phyloP scores from a whole-genome alignment of 2,329 filamentous ascomycete species.

The Bertia moriformis region DNA sequence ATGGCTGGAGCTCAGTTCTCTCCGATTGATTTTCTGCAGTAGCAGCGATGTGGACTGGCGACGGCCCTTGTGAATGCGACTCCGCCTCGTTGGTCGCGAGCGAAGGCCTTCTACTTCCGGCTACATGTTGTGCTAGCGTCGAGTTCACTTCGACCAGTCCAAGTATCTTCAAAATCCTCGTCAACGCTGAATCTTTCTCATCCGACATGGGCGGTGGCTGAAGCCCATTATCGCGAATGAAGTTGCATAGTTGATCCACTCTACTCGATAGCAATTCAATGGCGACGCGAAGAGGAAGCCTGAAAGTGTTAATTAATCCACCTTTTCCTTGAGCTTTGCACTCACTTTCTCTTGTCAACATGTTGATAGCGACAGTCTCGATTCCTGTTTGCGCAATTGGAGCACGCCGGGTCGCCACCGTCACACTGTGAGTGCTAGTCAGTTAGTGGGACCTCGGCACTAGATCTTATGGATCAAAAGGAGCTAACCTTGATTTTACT shows the following conservation, averaged over 20 bases:
- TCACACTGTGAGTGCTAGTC: conserved; percentile 13
- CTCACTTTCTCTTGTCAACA: neutral
- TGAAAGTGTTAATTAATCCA: conserved; percentile 8
- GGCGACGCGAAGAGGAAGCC: conserved; percentile 17
- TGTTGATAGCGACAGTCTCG: conserved; percentile 15
- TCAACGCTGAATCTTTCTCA: neutral
- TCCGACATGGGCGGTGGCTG: conserved; percentile 18
- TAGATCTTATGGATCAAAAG: too few relatives aligned
- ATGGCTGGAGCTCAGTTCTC: too few relatives aligned
- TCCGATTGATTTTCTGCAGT: too few relatives aligned
- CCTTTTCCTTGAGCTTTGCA: neutral
- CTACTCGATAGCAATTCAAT: conserved; percentile 18
- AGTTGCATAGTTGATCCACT: conserved; percentile 20
- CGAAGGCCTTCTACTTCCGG: neutral
- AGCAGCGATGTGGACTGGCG: neutral
- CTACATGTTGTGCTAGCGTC: neutral
- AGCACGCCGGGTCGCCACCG: conserved; percentile 17
- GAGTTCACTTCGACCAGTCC: neutral
- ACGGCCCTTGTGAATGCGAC: neutral
- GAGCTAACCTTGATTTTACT: conserved; percentile 27
- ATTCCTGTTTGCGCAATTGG: conserved; percentile 19
- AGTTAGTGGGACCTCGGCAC: neutral
- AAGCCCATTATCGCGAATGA: conserved; percentile 22
- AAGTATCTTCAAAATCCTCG: neutral
- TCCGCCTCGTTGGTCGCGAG: neutral